phyloP scores from a whole-genome alignment of 78 protist genomes.

The Neovahlkampfia damariscottae region DNA sequence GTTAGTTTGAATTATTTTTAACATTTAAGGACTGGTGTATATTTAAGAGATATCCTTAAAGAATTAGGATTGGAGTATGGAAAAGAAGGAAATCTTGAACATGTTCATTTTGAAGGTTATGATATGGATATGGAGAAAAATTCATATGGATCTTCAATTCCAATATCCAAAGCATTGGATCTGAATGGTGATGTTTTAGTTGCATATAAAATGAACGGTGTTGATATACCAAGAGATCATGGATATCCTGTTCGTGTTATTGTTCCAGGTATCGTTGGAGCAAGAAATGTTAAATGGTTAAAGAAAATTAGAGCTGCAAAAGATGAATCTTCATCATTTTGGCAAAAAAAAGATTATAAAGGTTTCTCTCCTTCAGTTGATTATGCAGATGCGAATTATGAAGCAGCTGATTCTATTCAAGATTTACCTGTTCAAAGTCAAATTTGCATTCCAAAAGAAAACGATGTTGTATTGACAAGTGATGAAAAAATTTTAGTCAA shows the following conservation, averaged over 20 bases:
- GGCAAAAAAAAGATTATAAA: slow-evolving; percentile 70
- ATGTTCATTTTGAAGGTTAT: slow-evolving; percentile 36
- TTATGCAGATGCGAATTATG: neutral
- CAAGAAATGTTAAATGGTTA: slow-evolving; percentile 78
- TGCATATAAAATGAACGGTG: slow-evolving; percentile 85
- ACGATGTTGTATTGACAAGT: neutral
- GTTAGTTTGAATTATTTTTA: no score
- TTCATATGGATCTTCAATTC: slow-evolving; percentile 45
- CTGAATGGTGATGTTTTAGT: slow-evolving; percentile 60
- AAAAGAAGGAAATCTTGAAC: neutral
- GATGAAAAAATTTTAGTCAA: slow-evolving; percentile 14
- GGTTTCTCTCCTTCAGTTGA: slow-evolving; percentile 38
- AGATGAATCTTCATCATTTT: slow-evolving; percentile 41
- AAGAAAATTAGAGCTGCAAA: slow-evolving; percentile 11
- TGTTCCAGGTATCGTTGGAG: slow-evolving; percentile 84
- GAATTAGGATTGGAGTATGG: neutral
- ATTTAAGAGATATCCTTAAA: slow-evolving; percentile 24
- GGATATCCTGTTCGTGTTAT: slow-evolving; percentile 79
- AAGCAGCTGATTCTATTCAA: slow-evolving; percentile 34
- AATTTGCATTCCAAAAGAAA: slow-evolving; percentile 31
- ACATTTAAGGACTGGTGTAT: no score
- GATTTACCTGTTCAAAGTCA: slow-evolving; percentile 60
- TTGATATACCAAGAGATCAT: slow-evolving; percentile 58
- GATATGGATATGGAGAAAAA: slow-evolving; percentile 8
- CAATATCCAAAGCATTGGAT: slow-evolving; percentile 32